These are phyloP conservation scores for Corynespora cassiicola DNA, from an alignment of 2,329 filamentous ascomycete genomes.

Conservation along the genomic window DNA sequence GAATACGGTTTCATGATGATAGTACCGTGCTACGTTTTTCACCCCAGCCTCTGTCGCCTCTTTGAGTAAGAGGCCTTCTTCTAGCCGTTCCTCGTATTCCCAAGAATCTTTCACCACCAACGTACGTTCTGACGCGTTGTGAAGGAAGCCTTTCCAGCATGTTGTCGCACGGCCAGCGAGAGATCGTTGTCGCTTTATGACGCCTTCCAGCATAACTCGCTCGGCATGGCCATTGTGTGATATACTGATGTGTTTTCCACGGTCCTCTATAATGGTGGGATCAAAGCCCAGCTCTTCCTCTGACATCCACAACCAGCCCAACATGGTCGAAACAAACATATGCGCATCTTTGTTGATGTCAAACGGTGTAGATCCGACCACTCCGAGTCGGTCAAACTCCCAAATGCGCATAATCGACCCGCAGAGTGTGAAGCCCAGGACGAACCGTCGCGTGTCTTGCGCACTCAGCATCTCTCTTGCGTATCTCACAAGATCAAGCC, in stretches of 20 bases:
- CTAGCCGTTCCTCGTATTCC: slow-evolving; percentile 6
- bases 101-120: slow-evolving; percentile 8
- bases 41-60: slow-evolving; percentile 9
- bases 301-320: too few species aligned
- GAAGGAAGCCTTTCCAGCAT: slow-evolving; percentile 4
- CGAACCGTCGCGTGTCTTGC: slow-evolving; percentile 42
- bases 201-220: slow-evolving; percentile 1
- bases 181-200: slow-evolving; percentile 7
- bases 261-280: slow-evolving; percentile 23
- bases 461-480: slow-evolving; percentile 51
- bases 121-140: neutral
- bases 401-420: too few species aligned
- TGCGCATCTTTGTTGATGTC: too few species aligned
- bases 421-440: slow-evolving; percentile 58
- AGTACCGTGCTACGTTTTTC: slow-evolving; percentile 18
- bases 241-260: slow-evolving; percentile 4
- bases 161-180: slow-evolving; percentile 5
- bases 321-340: too few species aligned
- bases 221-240: slow-evolving; percentile 1
- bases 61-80: slow-evolving; percentile 7
- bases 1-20: slow-evolving; percentile 13
- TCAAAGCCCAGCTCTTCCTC: too few species aligned
- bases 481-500: slow-evolving; percentile 51
- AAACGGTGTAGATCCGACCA: too few species aligned
- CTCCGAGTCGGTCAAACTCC: too few species aligned